Conservation (phyloP, 2,329 filamentous ascomycete species). For the Penicillium sp. region DNA sequence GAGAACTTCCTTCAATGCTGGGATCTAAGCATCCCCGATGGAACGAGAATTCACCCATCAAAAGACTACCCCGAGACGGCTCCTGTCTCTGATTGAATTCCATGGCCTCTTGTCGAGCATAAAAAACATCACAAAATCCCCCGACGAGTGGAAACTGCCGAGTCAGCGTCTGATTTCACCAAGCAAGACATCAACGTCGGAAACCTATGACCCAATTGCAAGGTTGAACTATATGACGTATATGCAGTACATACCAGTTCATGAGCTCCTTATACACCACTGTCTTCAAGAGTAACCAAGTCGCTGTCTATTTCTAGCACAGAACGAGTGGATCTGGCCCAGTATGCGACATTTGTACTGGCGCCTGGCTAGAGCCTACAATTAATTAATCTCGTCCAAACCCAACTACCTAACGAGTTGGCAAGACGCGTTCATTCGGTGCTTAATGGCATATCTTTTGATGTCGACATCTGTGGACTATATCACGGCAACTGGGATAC, state of each 20-base stretch:
- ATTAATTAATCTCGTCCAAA: not conserved
- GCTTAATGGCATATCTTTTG: conserved; percentile 28
- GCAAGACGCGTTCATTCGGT: conserved; percentile 28
- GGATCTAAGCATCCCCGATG: too few relatives aligned
- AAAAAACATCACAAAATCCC: conserved; percentile 14
- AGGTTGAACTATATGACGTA: conserved; percentile 52
- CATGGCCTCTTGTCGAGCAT: conserved; percentile 10
- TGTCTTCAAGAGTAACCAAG: not conserved
- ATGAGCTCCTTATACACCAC: conserved; percentile 15
- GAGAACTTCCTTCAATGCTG: too few relatives aligned
- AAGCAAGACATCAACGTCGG: not conserved
- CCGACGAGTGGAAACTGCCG: conserved; percentile 23
- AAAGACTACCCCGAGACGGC: not conserved
- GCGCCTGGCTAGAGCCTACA: not conserved
- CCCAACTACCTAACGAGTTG: conserved; percentile 20
- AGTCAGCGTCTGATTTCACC: not conserved
- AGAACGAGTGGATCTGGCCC: conserved; percentile 47
- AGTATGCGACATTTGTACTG: conserved; percentile 48
- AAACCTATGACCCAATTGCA: conserved; percentile 45
- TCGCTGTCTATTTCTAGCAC: conserved; percentile 32
- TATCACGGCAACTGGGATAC: conserved; percentile 19
- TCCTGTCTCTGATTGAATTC: conserved; percentile 16
- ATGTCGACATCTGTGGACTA: conserved; percentile 31
- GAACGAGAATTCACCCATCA: too few relatives aligned
- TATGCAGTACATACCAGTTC: conserved; percentile 52